Percentiles rank a stretch among this genome's conserved stretches.
Evolutionary conservation across 2,329 filamentous ascomycete genomes (phyloP).

Genomic region (Neonectria hederae): DNA sequence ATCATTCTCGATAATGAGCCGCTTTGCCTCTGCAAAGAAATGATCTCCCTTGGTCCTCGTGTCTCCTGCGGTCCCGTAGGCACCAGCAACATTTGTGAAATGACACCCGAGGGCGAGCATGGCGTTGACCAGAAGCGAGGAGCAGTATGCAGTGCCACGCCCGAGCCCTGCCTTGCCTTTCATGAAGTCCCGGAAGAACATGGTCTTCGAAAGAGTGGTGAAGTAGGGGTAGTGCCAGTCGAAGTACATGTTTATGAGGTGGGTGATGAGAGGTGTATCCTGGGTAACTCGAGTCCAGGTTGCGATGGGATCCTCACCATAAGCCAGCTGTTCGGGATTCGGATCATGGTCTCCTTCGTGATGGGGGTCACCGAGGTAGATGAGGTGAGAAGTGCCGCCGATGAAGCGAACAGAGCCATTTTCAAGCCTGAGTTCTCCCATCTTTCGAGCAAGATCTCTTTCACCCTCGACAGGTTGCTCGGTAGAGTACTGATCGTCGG

Average conservation of each 20-base stretch:
- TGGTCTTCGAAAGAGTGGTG: constrained; percentile 83
- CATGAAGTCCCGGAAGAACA: constrained; percentile 88
- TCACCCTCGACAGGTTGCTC: constrained; percentile 66
- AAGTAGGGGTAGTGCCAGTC: constrained; percentile 98
- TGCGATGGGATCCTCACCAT: constrained; percentile 74
- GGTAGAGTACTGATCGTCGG: constrained; percentile 52
- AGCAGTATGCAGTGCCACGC: constrained; percentile 79
- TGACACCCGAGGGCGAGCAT: constrained; percentile 95
- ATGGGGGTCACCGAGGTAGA: constrained; percentile 72
- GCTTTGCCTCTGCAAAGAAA: constrained; percentile 94
- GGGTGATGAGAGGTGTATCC: constrained; percentile 80
- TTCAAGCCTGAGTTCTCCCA: constrained; percentile 89
- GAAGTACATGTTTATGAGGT: constrained; percentile 97
- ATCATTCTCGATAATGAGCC: constrained; percentile 88
- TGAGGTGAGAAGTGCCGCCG: constrained; percentile 91
- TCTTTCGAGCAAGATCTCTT: constrained; percentile 86
- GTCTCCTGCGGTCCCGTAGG: constrained; percentile 76
- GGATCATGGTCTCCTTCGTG: constrained; percentile 52
- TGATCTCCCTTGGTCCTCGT: constrained; percentile 91
- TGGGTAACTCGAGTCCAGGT: constrained; percentile 90
- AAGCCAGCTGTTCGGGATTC: constrained; percentile 56
- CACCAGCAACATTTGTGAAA: constrained; percentile 81
- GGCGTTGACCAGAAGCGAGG: constrained; percentile 87
- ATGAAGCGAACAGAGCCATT: constrained; percentile 91
- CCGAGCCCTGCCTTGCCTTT: constrained; percentile 69